Percentiles rank a stretch among this genome's conserved stretches.
These are phyloP conservation scores for Lathyrus oleraceus DNA, from an alignment of 306 rosid species.

Conservation along the genomic window DNA sequence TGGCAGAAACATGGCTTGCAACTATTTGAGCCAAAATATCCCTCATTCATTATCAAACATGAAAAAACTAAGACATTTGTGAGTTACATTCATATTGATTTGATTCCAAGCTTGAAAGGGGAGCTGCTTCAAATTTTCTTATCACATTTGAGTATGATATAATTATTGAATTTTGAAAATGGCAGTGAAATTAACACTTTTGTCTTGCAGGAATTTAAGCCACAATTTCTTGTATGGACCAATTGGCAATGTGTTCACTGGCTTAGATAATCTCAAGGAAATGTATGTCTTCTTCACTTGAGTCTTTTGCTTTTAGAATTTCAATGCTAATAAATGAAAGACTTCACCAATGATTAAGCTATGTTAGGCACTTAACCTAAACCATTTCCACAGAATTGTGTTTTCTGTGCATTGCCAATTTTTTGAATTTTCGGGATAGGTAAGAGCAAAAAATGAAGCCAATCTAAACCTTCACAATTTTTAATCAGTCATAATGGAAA, in stretches of 20 bases:
- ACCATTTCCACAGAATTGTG: neutral
- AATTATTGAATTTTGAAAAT: conserved; percentile 17
- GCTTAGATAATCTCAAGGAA: conserved; percentile 71
- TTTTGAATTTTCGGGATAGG: neutral
- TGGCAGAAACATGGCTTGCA: conserved; percentile 82
- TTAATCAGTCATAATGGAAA: neutral
- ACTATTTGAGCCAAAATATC: conserved; percentile 59
- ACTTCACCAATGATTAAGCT: neutral
- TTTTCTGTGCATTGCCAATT: neutral
- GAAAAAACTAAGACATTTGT: conserved; percentile 75
- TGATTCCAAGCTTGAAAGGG: conserved; percentile 10
- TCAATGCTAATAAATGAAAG: conserved; percentile 29
- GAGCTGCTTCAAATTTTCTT: conserved; percentile 3
- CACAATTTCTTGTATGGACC: conserved; percentile 78
- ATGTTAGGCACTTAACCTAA: conserved; percentile 16
- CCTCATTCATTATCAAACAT: conserved; percentile 63
- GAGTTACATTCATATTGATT: conserved; percentile 45
- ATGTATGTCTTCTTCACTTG: conserved; percentile 57
- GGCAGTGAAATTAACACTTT: conserved; percentile 26
- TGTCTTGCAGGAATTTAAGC: conserved; percentile 82
- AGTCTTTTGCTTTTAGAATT: conserved; percentile 24
- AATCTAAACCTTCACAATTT: conserved; percentile 19
- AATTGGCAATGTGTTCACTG: conserved; percentile 78
- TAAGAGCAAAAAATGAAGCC: neutral
- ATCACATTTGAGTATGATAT: neutral